Evolutionary conservation across 1,284 basidiomycete genomes (phyloP).

Genomic region (Testicularia cyperi): DNA sequence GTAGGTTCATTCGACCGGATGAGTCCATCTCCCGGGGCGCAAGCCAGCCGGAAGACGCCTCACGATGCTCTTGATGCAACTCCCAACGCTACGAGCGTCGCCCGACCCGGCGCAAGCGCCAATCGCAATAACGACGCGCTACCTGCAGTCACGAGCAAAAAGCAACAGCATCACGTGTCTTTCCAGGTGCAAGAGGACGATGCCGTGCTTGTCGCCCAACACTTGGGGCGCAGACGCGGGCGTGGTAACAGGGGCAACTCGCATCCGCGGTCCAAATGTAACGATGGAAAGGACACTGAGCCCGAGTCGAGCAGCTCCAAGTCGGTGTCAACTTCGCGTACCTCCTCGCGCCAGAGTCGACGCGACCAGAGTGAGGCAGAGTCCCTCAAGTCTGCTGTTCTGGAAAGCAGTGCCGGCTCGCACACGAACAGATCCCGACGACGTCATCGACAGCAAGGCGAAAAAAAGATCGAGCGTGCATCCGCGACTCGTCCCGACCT

Average conservation of each 20-base stretch:
- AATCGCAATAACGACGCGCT: too few species aligned
- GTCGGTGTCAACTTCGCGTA: slow-evolving; percentile 8
- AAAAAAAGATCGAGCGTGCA: slow-evolving; percentile 15
- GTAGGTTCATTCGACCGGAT: too few species aligned
- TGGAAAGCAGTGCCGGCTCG: slow-evolving; percentile 9
- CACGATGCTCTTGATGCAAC: too few species aligned
- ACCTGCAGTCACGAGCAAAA: too few species aligned
- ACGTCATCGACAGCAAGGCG: slow-evolving; percentile 4
- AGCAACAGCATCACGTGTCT: slow-evolving; percentile 34
- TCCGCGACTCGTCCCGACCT: slow-evolving; percentile 3
- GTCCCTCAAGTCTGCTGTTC: slow-evolving; percentile 14
- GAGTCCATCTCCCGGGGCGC: too few species aligned
- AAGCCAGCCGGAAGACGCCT: too few species aligned
- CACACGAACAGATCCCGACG: too few species aligned
- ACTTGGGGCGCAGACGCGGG: slow-evolving; percentile 6
- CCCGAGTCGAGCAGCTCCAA: slow-evolving; percentile 17
- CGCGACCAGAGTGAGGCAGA: slow-evolving; percentile 20
- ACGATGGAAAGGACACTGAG: slow-evolving; percentile 8
- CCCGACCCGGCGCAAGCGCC: too few species aligned
- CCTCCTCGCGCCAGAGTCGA: slow-evolving; percentile 30
- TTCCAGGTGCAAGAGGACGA: slow-evolving; percentile 35
- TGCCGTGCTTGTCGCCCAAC: slow-evolving; percentile 6
- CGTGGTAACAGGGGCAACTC: slow-evolving; percentile 11
- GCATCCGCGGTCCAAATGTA: slow-evolving; percentile 5
- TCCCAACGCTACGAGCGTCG: too few species aligned